Percentiles rank a stretch among this genome's conserved stretches.
Evolutionary conservation across 73 alveolate genomes (phyloP).

Genomic region (Tetrahymena borealis): DNA sequence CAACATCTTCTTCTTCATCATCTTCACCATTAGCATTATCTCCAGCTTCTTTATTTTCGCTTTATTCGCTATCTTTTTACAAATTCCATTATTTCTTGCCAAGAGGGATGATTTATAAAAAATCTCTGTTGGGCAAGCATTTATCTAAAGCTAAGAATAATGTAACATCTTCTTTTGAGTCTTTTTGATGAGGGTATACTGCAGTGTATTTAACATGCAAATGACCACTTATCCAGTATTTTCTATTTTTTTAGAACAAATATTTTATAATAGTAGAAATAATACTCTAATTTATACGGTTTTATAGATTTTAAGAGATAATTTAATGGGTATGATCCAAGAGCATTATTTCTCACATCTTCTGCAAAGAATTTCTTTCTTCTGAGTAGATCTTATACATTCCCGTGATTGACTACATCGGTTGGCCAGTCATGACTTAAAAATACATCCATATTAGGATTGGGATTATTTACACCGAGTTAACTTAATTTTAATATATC

Average conservation of each 20-base stretch:
- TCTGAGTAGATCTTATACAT: slow-evolving; percentile 7
- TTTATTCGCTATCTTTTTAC: too few relatives aligned
- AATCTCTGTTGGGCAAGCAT: slow-evolving; percentile 57
- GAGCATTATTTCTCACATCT: slow-evolving; percentile 20
- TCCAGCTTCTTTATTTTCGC: slow-evolving; percentile 25
- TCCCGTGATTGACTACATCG: slow-evolving; percentile 8
- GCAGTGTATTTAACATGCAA: slow-evolving; percentile 60
- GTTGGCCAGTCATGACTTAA: slow-evolving; percentile 96
- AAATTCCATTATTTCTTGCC: neutral
- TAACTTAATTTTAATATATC: slow-evolving; percentile 18
- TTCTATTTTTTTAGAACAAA: neutral
- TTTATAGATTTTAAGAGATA: slow-evolving; percentile 21
- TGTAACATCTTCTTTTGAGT: neutral
- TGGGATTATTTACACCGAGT: neutral
- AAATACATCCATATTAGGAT: slow-evolving; percentile 62
- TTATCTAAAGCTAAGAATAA: slow-evolving; percentile 63
- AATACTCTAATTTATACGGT: slow-evolving; percentile 10
- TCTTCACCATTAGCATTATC: neutral
- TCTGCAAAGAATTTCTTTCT: slow-evolving; percentile 28
- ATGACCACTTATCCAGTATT: slow-evolving; percentile 67
- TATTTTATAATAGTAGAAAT: neutral
- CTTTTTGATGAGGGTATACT: slow-evolving; percentile 8
- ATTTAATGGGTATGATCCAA: slow-evolving; percentile 48
- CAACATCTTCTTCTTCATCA: neutral
- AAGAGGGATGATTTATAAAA: slow-evolving; percentile 25